Evolutionary conservation across 1,139 yeast genomes (phyloP).

Genomic region (Scheffersomyces titani): DNA sequence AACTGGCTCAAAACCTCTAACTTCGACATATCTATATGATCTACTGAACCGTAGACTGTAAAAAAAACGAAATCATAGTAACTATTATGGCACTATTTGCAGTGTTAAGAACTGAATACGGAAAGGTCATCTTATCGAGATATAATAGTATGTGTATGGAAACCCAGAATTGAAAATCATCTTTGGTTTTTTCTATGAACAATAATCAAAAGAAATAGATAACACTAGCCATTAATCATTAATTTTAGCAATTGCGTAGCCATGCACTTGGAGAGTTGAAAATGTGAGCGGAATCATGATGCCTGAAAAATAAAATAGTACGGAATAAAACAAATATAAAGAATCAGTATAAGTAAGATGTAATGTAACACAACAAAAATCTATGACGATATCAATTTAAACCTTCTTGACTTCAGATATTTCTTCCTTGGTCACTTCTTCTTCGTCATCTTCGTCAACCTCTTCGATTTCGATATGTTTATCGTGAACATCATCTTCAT

Average conservation of each 20-base stretch:
- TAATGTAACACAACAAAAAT: not conserved
- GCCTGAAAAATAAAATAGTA: not conserved
- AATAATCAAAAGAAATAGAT: not conserved
- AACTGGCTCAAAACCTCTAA: too few relatives aligned
- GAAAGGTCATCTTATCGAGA: not conserved
- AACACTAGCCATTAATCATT: conserved; percentile 1
- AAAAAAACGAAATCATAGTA: not conserved
- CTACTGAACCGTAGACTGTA: not conserved
- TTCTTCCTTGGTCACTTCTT: conserved; percentile 19
- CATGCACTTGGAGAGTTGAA: not conserved
- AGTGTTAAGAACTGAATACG: not conserved
- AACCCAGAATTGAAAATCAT: not conserved
- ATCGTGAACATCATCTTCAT: conserved; percentile 20
- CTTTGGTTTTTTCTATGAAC: not conserved
- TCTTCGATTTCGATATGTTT: conserved; percentile 20
- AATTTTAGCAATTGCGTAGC: not conserved
- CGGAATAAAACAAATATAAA: conserved; percentile 1
- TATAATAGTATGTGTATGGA: not conserved
- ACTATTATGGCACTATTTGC: not conserved
- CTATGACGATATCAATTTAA: conserved; percentile 9
- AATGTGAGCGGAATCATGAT: not conserved
- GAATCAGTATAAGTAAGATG: not conserved
- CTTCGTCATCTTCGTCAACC: conserved; percentile 22
- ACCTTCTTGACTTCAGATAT: conserved; percentile 15
- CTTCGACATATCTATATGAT: too few relatives aligned